Evolutionary conservation across 176 grass and related monocot species (phyloP).

Genomic region (Triticum dicoccoides): DNA sequence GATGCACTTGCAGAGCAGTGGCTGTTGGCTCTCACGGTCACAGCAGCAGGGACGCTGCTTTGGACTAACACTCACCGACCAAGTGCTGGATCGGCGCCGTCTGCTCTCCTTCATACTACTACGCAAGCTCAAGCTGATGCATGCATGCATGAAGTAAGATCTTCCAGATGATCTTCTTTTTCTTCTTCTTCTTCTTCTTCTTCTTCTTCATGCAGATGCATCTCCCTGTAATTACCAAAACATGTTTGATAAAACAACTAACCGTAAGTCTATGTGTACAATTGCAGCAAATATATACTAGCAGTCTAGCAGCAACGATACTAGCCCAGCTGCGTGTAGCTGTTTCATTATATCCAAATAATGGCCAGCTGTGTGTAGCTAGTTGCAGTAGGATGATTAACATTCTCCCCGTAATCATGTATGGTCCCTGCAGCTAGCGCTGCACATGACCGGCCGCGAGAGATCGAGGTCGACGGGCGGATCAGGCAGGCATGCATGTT

Average conservation of each 20-base stretch:
- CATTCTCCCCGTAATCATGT: slow-evolving; percentile 12
- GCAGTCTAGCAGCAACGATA: neutral
- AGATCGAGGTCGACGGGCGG: neutral
- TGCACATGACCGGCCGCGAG: slow-evolving; percentile 25
- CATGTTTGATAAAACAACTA: neutral
- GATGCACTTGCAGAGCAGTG: neutral
- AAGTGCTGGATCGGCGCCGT: neutral
- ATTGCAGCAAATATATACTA: neutral
- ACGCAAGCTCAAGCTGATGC: too few relatives aligned
- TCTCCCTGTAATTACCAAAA: neutral
- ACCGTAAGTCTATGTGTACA: neutral
- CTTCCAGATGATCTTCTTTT: too few relatives aligned
- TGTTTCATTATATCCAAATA: neutral
- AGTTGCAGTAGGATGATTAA: neutral
- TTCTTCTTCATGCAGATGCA: neutral
- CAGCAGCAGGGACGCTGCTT: neutral
- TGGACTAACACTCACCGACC: neutral
- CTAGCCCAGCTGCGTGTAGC: neutral
- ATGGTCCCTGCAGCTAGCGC: neutral
- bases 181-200: too few relatives aligned
- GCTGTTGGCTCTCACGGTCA: neutral
- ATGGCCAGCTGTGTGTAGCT: neutral
- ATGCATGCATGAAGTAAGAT: too few relatives aligned
- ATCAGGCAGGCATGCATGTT: slow-evolving; percentile 40
- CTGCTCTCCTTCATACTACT: neutral